phyloP scores from a whole-genome alignment of 2,329 filamentous ascomycete genomes.

The Neopestalotiopsis sp. region DNA sequence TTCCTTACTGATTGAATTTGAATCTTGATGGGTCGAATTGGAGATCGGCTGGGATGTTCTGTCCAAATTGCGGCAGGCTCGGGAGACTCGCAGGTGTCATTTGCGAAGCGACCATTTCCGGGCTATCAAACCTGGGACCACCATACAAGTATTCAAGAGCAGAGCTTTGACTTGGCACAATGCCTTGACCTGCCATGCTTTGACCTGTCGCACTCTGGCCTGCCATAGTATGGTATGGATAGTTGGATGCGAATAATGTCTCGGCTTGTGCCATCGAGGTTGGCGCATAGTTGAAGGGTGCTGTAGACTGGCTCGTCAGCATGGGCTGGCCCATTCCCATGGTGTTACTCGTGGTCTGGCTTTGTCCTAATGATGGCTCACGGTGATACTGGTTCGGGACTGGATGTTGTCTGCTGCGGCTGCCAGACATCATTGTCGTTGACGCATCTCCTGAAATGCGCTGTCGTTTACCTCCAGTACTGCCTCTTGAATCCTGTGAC shows the following conservation, averaged over 20 bases:
- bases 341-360: neutral
- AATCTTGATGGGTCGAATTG: neutral
- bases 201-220: neutral
- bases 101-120: neutral
- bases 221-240: neutral
- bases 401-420: neutral
- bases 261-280: neutral
- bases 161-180: neutral
- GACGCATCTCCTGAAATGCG: neutral
- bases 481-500: neutral
- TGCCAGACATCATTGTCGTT: neutral
- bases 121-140: neutral
- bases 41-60: neutral
- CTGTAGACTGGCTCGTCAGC: neutral
- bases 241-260: neutral
- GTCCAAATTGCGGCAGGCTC: neutral
- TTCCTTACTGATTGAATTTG: neutral
- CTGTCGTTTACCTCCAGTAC: neutral
- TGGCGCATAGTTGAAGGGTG: neutral
- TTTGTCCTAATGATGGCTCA: neutral
- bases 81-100: neutral
- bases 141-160: too few relatives aligned
- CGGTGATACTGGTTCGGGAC: neutral
- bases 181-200: neutral
- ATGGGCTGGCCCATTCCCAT: neutral